phyloP scores from a whole-genome alignment of 2,329 filamentous ascomycete species.

The Emergomyces pasteurianus region DNA sequence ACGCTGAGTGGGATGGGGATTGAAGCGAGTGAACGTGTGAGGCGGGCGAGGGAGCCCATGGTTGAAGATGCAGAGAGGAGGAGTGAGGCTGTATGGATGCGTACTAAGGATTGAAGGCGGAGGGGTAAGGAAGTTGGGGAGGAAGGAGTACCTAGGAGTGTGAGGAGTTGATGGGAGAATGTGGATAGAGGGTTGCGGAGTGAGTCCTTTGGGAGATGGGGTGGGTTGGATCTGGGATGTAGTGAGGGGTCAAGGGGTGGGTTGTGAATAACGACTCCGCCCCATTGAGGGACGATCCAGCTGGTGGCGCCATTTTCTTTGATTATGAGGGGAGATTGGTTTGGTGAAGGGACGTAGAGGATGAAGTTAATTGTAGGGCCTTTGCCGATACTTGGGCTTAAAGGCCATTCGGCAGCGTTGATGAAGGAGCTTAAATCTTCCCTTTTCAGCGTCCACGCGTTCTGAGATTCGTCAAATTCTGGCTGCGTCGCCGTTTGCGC shows the following conservation, averaged over 20 bases:
- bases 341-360: slow-evolving; percentile 69
- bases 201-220: slow-evolving; percentile 49
- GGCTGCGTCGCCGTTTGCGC: slow-evolving; percentile 50
- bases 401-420: slow-evolving; percentile 94
- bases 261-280: slow-evolving; percentile 61
- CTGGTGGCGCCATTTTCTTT: slow-evolving; percentile 54
- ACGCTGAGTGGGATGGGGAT: slow-evolving; percentile 87
- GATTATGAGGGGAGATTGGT: slow-evolving; percentile 48
- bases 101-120: slow-evolving; percentile 68
- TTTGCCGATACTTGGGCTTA: slow-evolving; percentile 84
- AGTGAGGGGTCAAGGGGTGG: slow-evolving; percentile 20
- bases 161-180: slow-evolving; percentile 81
- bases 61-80: slow-evolving; percentile 85
- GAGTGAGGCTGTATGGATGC: slow-evolving; percentile 75
- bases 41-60: slow-evolving; percentile 77
- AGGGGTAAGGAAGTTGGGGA: slow-evolving; percentile 68
- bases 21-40: slow-evolving; percentile 70
- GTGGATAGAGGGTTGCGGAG: slow-evolving; percentile 73
- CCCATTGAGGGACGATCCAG: slow-evolving; percentile 97
- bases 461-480: slow-evolving; percentile 39
- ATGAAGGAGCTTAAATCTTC: slow-evolving; percentile 90
- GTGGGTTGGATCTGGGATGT: slow-evolving; percentile 22
- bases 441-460: slow-evolving; percentile 60
- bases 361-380: slow-evolving; percentile 96
- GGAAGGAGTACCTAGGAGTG: slow-evolving; percentile 73